Percentiles rank a stretch among this genome's conserved stretches.
phyloP scores from a whole-genome alignment of 345 rosid genomes.

The Boechera divaricarpa region DNA sequence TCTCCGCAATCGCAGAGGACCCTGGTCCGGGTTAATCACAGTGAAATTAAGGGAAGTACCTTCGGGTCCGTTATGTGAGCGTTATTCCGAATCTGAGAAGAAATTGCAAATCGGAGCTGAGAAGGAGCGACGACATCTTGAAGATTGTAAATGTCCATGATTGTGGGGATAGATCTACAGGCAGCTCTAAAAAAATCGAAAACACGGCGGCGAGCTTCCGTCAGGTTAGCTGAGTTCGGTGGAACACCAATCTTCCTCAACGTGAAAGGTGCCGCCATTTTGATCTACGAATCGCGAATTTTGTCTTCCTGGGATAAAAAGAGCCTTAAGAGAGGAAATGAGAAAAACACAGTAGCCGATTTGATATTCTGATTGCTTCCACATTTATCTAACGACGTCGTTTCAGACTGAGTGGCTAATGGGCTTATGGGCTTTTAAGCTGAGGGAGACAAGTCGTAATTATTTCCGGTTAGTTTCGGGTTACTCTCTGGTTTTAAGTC shows the following conservation, averaged over 20 bases:
- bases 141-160: constrained; percentile 91
- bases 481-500: constrained; percentile 5
- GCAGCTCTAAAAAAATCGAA: constrained; percentile 83
- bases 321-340: not conserved
- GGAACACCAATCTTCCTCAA: constrained; percentile 72
- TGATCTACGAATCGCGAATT: constrained; percentile 25
- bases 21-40: constrained; percentile 1
- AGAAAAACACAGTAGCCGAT: constrained; percentile 22
- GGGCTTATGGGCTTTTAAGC: constrained; percentile 21
- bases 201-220: constrained; percentile 77
- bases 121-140: constrained; percentile 76
- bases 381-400: constrained; percentile 9
- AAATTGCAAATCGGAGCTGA: constrained; percentile 82
- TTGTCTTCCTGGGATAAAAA: constrained; percentile 4
- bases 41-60: constrained; percentile 50
- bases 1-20: not conserved
- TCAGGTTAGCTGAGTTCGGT: constrained; percentile 80
- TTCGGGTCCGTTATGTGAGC: constrained; percentile 76
- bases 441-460: not conserved
- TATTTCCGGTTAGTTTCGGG: constrained; percentile 16
- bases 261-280: constrained; percentile 62
- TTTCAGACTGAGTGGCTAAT: not conserved
- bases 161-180: constrained; percentile 76
- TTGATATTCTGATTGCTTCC: constrained; percentile 15
- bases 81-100: constrained; percentile 88